Conservation (phyloP, 345 rosid species). For the Excoecaria cochinchinensis region DNA sequence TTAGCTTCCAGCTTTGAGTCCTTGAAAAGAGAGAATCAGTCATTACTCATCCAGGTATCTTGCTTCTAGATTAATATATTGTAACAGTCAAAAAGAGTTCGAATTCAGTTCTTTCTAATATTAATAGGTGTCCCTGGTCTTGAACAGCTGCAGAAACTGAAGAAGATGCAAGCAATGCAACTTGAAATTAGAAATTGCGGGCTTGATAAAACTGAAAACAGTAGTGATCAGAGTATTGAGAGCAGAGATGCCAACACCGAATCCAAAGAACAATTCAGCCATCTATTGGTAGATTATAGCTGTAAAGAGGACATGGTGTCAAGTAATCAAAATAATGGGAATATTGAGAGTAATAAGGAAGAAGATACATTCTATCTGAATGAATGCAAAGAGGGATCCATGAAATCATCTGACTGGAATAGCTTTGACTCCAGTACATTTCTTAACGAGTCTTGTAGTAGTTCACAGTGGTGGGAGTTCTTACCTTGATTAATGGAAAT, state of each 20-base stretch:
- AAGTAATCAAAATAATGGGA: slow-evolving; percentile 3
- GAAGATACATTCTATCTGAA: slow-evolving; percentile 13
- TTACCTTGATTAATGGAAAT: slow-evolving; percentile 17
- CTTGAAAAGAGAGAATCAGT: slow-evolving; percentile 30
- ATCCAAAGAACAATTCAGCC: not conserved
- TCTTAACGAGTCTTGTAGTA: slow-evolving; percentile 24
- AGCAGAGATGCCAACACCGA: not conserved
- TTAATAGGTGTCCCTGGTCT: slow-evolving; percentile 3
- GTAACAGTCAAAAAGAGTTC: not conserved
- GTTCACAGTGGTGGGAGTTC: slow-evolving; percentile 38
- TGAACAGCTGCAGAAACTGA: slow-evolving; percentile 32
- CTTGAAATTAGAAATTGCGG: not conserved
- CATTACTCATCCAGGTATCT: slow-evolving; percentile 30
- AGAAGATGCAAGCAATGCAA: slow-evolving; percentile 10
- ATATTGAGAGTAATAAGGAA: slow-evolving; percentile 10
- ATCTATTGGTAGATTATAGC: slow-evolving; percentile 9
- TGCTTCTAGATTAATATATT: not conserved
- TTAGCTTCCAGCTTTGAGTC: slow-evolving; percentile 31
- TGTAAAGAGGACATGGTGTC: not conserved
- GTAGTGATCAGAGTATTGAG: slow-evolving; percentile 12
- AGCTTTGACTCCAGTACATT: slow-evolving; percentile 17
- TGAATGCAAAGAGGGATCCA: slow-evolving; percentile 18
- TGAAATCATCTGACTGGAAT: slow-evolving; percentile 24
- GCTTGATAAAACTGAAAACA: slow-evolving; percentile 5
- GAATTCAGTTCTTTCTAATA: not conserved